Base-by-base conservation (phyloP, 1,284 basidiomycete genomes). In the Leccinum proximum region DNA sequence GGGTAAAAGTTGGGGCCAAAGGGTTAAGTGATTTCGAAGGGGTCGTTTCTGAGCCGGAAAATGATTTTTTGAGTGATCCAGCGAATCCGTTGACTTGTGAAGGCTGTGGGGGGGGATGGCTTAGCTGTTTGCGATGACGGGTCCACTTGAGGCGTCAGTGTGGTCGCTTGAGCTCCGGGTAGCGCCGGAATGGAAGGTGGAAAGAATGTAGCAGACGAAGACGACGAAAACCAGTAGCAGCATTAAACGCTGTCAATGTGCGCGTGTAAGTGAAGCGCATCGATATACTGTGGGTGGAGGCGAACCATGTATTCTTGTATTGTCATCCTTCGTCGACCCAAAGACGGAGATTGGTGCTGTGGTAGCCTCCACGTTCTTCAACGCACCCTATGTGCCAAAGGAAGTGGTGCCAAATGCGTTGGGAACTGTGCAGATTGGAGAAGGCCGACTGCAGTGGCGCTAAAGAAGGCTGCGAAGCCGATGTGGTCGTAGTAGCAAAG, bases 391-490 rank as follows among this genome's bases (percentile, higher is more conserved):
- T 61, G 67, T 65, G 65, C 70, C 42, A 56, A 75, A 70, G 42
- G 73, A 67, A 26, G 67, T 35, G 2, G 68, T 72, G 5, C 76
- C 74, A 66, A 81, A 77, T 58, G 69, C 71, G 53, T 72, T 68
- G 13, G 77, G 80, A 14, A 72, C 71, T 2, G 76, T 75, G 73
- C 18, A 80, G 70, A 50, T 71, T 72, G 16, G 82, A 77, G 67
- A 86, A 86, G 9, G 79, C 84, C 30, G 79, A 77, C 18, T 69
- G 67, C 1, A 59, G 59, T 5, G 72, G 48, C 8, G 64, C 63
- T 16, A 66, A 62, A 18, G 70, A 40, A 35, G 70, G 61, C 18
- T 71, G 69, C 14, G 64, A 35, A 58, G 69, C 35, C n/a, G 11
- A 33, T 6, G 63, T 53, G 5, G 59, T 16, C 30, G 61, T 10